These are phyloP conservation scores for Puccinia hordei DNA, from an alignment of 1,284 basidiomycete genomes.

Conservation along the genomic window DNA sequence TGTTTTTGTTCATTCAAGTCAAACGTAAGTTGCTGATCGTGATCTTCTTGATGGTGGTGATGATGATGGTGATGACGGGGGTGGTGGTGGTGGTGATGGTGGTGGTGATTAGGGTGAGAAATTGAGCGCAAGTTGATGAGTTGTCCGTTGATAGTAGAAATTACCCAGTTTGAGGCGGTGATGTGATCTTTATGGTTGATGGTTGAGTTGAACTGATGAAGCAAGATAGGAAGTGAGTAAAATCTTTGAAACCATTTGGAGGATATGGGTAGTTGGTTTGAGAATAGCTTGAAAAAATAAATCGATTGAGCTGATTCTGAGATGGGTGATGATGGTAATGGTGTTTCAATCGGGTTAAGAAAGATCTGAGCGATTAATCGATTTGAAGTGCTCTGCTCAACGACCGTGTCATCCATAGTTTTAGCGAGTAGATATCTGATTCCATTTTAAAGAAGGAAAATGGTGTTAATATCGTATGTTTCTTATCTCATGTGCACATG, in stretches of 20 bases:
- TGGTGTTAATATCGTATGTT: no score
- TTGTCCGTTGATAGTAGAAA: slow-evolving; percentile 22
- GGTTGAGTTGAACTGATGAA: slow-evolving; percentile 27
- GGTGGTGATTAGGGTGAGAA: neutral
- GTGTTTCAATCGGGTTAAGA: neutral
- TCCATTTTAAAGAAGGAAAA: no score
- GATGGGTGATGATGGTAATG: slow-evolving; percentile 10
- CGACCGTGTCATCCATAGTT: slow-evolving; percentile 1
- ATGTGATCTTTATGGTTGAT: neutral
- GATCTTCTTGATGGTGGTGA: neutral
- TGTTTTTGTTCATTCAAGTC: slow-evolving; percentile 10
- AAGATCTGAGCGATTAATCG: slow-evolving; percentile 4
- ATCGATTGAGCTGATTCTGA: slow-evolving; percentile 8
- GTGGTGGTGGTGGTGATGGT: slow-evolving; percentile 9
- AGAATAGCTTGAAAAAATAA: neutral
- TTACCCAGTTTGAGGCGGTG: neutral
- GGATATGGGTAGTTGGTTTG: neutral
- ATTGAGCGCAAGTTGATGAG: slow-evolving; percentile 8
- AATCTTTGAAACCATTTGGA: slow-evolving; percentile 8
- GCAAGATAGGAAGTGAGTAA: neutral
- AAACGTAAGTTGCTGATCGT: neutral
- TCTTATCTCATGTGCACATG: no score
- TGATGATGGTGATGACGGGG: slow-evolving; percentile 32
- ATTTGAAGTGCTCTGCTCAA: neutral
- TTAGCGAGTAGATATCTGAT: no score